phyloP scores from a whole-genome alignment of 1,139 yeast genomes.

The Torulaspora globosa region DNA sequence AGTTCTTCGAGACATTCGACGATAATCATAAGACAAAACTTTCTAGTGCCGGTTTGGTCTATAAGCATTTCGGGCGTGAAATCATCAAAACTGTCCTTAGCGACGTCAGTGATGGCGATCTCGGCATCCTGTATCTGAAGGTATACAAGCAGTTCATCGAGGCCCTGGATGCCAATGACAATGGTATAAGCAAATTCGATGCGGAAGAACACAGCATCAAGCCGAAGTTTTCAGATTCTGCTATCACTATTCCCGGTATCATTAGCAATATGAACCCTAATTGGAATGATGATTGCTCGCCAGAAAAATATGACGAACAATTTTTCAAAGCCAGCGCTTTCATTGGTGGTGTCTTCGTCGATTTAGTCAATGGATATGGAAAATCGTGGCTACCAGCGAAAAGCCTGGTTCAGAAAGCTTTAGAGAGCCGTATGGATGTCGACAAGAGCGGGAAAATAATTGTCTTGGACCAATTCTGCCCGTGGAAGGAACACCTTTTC shows the following conservation, averaged over 20 bases:
- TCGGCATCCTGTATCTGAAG: slow-evolving; percentile 65
- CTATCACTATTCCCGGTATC: slow-evolving; percentile 74
- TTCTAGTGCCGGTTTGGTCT: slow-evolving; percentile 90
- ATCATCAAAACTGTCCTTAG: slow-evolving; percentile 50
- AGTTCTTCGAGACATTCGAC: slow-evolving; percentile 62
- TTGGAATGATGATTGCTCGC: slow-evolving; percentile 67
- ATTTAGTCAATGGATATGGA: slow-evolving; percentile 67
- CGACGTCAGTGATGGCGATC: slow-evolving; percentile 39
- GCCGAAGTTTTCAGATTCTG: slow-evolving; percentile 50
- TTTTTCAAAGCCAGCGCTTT: slow-evolving; percentile 70
- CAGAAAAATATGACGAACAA: slow-evolving; percentile 59
- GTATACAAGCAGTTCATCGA: slow-evolving; percentile 83
- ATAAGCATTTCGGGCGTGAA: slow-evolving; percentile 87
- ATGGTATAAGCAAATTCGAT: slow-evolving; percentile 78
- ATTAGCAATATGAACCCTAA: slow-evolving; percentile 77
- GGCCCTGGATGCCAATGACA: slow-evolving; percentile 93
- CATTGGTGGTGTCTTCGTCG: slow-evolving; percentile 77
- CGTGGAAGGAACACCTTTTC: slow-evolving; percentile 93
- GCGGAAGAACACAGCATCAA: slow-evolving; percentile 41
- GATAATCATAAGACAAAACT: slow-evolving; percentile 65
- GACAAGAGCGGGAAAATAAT: slow-evolving; percentile 69
- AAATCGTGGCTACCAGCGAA: slow-evolving; percentile 91
- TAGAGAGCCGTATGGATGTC: slow-evolving; percentile 49
- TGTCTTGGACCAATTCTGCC: slow-evolving; percentile 67
- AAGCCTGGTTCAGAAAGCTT: slow-evolving; percentile 65